These are phyloP conservation scores for Paspalum notatum DNA, from an alignment of 176 grass and related monocot species.

Conservation along the genomic window DNA sequence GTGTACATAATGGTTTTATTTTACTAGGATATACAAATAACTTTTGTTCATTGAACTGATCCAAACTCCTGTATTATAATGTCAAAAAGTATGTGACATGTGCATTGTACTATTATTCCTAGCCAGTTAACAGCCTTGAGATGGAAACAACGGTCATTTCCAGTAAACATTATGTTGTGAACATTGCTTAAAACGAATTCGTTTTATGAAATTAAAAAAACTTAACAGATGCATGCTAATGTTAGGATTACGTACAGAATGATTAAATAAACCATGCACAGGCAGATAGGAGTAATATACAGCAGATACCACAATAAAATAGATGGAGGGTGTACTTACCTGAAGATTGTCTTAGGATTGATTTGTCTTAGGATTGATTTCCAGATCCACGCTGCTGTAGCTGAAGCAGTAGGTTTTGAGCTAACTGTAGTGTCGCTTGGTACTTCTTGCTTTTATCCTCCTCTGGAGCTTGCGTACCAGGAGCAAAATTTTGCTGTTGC, in stretches of 20 bases:
- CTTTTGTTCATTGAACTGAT: too few relatives aligned
- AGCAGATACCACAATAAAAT: constrained; percentile 9
- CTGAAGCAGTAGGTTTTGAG: constrained; percentile 72
- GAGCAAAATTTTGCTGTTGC: constrained; percentile 50
- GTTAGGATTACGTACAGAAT: constrained; percentile 1
- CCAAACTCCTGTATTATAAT: too few relatives aligned
- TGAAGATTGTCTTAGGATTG: constrained; percentile 51
- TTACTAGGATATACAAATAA: constrained; percentile 2
- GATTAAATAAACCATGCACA: constrained; percentile 3
- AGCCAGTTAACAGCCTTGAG: neutral
- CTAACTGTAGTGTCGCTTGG: constrained; percentile 89
- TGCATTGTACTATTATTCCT: too few relatives aligned
- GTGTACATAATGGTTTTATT: neutral
- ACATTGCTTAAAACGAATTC: constrained; percentile 2
- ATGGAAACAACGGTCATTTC: neutral
- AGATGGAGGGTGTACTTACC: constrained; percentile 33
- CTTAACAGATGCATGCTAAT: constrained; percentile 13
- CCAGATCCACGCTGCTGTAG: constrained; percentile 71
- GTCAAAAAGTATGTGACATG: too few relatives aligned
- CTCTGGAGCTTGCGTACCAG: constrained; percentile 49
- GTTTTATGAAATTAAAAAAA: neutral
- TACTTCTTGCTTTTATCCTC: constrained; percentile 95
- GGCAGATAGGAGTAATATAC: constrained; percentile 13
- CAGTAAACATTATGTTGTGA: neutral
- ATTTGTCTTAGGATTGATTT: constrained; percentile 63